Conservation (phyloP, 2,329 filamentous ascomycete genomes). For the Apiospora marii region DNA sequence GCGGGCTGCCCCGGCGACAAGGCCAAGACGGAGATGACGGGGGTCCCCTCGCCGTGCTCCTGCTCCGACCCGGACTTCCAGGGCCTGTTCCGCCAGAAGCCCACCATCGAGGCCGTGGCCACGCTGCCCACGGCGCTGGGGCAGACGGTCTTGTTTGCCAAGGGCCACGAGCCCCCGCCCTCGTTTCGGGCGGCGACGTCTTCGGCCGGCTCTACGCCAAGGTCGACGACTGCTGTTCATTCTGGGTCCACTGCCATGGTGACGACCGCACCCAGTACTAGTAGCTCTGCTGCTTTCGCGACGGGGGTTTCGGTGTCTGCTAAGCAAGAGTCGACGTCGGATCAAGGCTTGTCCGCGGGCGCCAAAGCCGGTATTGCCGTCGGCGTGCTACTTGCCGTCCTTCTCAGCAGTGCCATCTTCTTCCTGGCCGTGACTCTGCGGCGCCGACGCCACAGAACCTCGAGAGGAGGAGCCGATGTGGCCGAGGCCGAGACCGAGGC, state of each 20-base stretch:
- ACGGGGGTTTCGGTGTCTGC: background rate
- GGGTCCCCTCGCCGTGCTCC: constrained; percentile 27
- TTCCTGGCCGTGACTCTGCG: background rate
- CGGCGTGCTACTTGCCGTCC: background rate
- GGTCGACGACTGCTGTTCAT: background rate
- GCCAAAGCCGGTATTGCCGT: constrained; percentile 4
- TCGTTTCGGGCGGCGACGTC: background rate
- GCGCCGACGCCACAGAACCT: background rate
- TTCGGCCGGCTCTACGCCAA: background rate
- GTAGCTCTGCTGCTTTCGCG: background rate
- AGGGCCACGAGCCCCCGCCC: background rate
- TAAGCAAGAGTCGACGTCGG: background rate
- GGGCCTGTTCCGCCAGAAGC: constrained; percentile 21
- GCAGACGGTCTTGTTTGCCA: background rate
- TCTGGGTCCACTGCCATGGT: background rate
- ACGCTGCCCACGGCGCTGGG: constrained; percentile 18
- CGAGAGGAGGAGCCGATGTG: background rate
- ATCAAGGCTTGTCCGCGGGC: background rate
- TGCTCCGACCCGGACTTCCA: constrained; percentile 27
- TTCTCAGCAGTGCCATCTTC: constrained; percentile 13
- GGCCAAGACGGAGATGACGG: constrained; percentile 26
- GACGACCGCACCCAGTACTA: background rate
- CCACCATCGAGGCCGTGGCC: constrained; percentile 21
- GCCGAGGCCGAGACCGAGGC: constrained; percentile 24
- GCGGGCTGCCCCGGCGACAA: constrained; percentile 29